A percentile compares a stretch with the other conserved stretches of the same genome.
These are phyloP conservation scores for Arachnopeziza araneosa DNA, from an alignment of 2,329 filamentous ascomycete species.

Conservation along the genomic window DNA sequence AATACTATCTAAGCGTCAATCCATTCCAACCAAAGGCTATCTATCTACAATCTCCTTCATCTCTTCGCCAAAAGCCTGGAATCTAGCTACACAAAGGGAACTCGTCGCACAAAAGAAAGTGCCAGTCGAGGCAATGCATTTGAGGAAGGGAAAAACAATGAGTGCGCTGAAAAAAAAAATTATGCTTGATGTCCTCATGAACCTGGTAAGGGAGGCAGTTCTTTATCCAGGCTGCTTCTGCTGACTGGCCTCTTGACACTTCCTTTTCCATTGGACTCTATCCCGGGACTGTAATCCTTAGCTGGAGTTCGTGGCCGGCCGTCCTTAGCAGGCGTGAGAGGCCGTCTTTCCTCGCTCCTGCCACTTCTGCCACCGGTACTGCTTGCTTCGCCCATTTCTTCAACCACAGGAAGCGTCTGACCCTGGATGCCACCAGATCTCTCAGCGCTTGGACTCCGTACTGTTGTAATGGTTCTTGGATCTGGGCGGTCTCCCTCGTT, in stretches of 20 bases:
- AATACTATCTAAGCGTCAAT: not conserved
- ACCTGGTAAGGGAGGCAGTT: conserved; percentile 49
- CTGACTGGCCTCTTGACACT: conserved; percentile 33
- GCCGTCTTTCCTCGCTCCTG: conserved; percentile 31
- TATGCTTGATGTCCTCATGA: not conserved
- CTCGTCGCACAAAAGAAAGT: not conserved
- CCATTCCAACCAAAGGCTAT: not conserved
- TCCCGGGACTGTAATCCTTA: conserved; percentile 18
- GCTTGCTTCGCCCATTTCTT: conserved; percentile 76
- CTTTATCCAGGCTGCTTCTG: conserved; percentile 55
- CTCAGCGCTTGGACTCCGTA: conserved; percentile 51
- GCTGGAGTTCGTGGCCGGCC: conserved; percentile 21
- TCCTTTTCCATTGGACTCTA: conserved; percentile 6
- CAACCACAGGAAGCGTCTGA: conserved; percentile 74
- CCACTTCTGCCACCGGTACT: conserved; percentile 58
- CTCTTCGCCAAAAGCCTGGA: not conserved
- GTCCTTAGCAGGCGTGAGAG: conserved; percentile 40
- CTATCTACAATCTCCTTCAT: not conserved
- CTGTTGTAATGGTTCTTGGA: conserved; percentile 45
- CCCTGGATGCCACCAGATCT: conserved; percentile 47
- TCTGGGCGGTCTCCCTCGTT: conserved; percentile 25
- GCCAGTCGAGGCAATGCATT: not conserved
- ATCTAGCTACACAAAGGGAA: not conserved
- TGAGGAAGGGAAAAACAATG: not conserved
- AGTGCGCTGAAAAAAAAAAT: not conserved